A percentile compares a stretch with the other conserved stretches of the same genome.
These are phyloP conservation scores for Albatrellus ellisii DNA, from an alignment of 768 basidiomycete species.

Conservation along the genomic window DNA sequence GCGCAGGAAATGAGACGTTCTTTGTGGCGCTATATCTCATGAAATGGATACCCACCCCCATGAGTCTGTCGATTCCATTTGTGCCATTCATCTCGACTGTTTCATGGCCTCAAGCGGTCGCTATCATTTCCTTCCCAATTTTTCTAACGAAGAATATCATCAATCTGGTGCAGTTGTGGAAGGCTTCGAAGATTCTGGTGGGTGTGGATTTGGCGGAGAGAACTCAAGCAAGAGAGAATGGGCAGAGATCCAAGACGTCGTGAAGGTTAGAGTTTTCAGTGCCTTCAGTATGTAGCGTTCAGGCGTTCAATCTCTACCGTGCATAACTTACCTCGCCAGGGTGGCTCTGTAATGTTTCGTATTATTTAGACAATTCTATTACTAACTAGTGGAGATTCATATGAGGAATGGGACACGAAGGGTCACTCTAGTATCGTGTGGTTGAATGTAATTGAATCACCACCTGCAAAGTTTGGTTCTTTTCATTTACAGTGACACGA, in stretches of 20 bases:
- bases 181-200: conserved; percentile 89
- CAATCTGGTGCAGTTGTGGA: conserved; percentile 96
- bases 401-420: no score
- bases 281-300: not conserved
- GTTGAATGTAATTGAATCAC: no score
- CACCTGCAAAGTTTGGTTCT: no score
- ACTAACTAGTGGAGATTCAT: not conserved
- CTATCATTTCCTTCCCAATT: conserved; percentile 46
- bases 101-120: conserved; percentile 72
- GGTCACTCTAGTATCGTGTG: no score
- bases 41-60: conserved; percentile 67
- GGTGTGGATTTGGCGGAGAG: conserved; percentile 88
- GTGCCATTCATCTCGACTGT: conserved; percentile 25
- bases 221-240: conserved; percentile 42
- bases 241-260: conserved; percentile 10
- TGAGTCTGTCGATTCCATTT: conserved; percentile 23
- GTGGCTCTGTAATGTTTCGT: not conserved
- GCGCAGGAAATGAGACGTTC: conserved; percentile 92
- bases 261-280: conserved; percentile 3
- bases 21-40: conserved; percentile 92
- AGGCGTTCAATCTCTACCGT: not conserved
- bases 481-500: no score
- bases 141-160: conserved; percentile 82
- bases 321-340: conserved; percentile 3
- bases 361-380: conserved; percentile 1